Conservation (phyloP, 2,329 filamentous ascomycete species). For the Acarospora socialis region DNA sequence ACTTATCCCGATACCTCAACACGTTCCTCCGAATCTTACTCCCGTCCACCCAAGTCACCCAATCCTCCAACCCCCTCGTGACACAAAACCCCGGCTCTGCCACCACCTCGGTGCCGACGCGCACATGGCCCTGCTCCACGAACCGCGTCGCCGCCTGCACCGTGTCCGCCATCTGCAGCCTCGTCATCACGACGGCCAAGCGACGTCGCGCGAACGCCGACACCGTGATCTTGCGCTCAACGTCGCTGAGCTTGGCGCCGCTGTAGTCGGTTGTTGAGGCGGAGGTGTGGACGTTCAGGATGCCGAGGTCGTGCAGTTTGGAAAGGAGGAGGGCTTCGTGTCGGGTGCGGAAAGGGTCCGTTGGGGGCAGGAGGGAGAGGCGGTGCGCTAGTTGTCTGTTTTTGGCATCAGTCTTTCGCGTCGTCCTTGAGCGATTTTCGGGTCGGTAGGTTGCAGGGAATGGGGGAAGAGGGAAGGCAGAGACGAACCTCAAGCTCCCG, state of each 20-base stretch:
- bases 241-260: slow-evolving; percentile 48
- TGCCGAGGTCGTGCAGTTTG: slow-evolving; percentile 86
- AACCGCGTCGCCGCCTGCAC: slow-evolving; percentile 67
- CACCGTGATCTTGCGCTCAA: slow-evolving; percentile 82
- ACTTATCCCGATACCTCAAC: slow-evolving; percentile 82
- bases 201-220: slow-evolving; percentile 73
- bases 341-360: slow-evolving; percentile 63
- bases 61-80: slow-evolving; percentile 83
- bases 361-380: slow-evolving; percentile 64
- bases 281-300: slow-evolving; percentile 58
- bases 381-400: slow-evolving; percentile 72
- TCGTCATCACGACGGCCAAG: slow-evolving; percentile 80
- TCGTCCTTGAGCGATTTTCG: too few species aligned
- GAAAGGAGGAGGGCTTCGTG: slow-evolving; percentile 77
- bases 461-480: slow-evolving; percentile 82
- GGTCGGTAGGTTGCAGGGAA: slow-evolving; percentile 62
- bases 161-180: slow-evolving; percentile 81
- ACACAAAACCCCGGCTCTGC: slow-evolving; percentile 85
- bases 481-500: slow-evolving; percentile 51
- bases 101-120: slow-evolving; percentile 79
- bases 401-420: too few species aligned
- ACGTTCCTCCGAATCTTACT: slow-evolving; percentile 97
- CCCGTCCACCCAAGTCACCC: slow-evolving; percentile 88
- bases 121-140: slow-evolving; percentile 86
- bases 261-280: too few species aligned